Percentiles rank a stretch among this genome's conserved stretches.
phyloP scores from a whole-genome alignment of 1,284 basidiomycete genomes.

The Mycena sp. region DNA sequence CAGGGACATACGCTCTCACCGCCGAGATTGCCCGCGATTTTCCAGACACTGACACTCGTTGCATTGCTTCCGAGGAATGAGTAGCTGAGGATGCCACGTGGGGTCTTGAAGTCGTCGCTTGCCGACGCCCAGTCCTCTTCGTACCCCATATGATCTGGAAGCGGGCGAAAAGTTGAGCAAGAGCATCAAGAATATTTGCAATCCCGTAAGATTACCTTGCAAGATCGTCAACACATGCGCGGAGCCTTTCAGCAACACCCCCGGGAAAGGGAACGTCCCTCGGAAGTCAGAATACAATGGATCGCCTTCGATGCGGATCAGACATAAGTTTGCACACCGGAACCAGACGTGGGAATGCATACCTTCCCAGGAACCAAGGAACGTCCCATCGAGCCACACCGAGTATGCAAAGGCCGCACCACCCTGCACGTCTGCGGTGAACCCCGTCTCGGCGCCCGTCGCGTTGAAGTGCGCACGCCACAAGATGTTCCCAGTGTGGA shows the following conservation, averaged over 20 bases:
- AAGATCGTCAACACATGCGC: constrained; percentile 57
- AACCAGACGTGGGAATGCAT: constrained; percentile 3
- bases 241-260: constrained; percentile 38
- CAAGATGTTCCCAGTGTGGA: constrained; percentile 63
- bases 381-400: constrained; percentile 58
- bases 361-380: constrained; percentile 59
- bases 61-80: constrained; percentile 49
- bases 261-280: constrained; percentile 47
- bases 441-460: constrained; percentile 51
- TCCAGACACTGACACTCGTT: constrained; percentile 52
- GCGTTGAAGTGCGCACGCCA: constrained; percentile 62
- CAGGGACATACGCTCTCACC: constrained; percentile 49
- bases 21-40: constrained; percentile 58
- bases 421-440: constrained; percentile 53
- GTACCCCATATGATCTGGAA: constrained; percentile 60
- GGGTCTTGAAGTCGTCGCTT: constrained; percentile 53
- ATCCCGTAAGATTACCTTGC: constrained; percentile 10
- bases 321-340: not conserved
- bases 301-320: constrained; percentile 28
- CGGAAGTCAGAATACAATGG: constrained; percentile 44
- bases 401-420: constrained; percentile 59
- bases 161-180: not conserved
- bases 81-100: constrained; percentile 56
- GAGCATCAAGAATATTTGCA: not conserved
- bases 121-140: constrained; percentile 54